Evolutionary conservation across 371 early-diverging fungal species (phyloP).

Genomic region (Actinomortierella wolfii): DNA sequence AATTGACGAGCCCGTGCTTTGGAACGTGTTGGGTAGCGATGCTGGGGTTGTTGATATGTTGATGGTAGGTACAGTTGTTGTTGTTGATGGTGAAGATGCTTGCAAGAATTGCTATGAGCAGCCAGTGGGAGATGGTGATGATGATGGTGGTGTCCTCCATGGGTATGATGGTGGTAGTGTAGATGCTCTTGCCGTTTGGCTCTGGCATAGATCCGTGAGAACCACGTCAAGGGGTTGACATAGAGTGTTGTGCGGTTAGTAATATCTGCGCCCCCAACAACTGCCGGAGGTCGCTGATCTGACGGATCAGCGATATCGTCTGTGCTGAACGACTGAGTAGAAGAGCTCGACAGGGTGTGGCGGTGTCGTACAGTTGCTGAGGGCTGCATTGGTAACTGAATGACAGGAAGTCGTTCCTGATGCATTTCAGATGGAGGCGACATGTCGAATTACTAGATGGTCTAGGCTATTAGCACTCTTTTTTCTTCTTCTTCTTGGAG

Average conservation of each 20-base stretch:
- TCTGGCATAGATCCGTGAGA: constrained; percentile 31
- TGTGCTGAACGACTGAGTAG: neutral
- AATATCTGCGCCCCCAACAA: neutral
- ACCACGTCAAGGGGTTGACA: constrained; percentile 21
- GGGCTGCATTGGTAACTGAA: constrained; percentile 33
- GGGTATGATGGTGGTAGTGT: constrained; percentile 33
- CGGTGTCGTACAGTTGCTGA: constrained; percentile 20
- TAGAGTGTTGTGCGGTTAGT: neutral
- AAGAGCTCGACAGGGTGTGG: constrained; percentile 8
- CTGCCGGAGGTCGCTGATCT: constrained; percentile 1
- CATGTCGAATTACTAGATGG: constrained; percentile 14
- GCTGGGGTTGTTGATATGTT: too few relatives aligned
- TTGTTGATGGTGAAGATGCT: constrained; percentile 5
- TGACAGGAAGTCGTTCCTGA: constrained; percentile 26
- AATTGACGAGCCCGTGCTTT: too few relatives aligned
- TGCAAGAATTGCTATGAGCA: constrained; percentile 10
- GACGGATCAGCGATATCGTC: constrained; percentile 1
- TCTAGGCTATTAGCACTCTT: too few relatives aligned
- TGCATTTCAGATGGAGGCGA: constrained; percentile 23
- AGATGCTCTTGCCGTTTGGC: constrained; percentile 35
- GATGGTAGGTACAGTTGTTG: too few relatives aligned
- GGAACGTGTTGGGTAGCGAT: too few relatives aligned
- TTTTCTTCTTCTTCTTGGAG: too few relatives aligned
- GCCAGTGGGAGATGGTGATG: constrained; percentile 21
- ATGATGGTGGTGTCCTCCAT: constrained; percentile 23